Percentiles rank a stretch among this genome's conserved stretches.
Conservation (phyloP, 495 filamentous ascomycete genomes). For the Amorphotheca resinae region DNA sequence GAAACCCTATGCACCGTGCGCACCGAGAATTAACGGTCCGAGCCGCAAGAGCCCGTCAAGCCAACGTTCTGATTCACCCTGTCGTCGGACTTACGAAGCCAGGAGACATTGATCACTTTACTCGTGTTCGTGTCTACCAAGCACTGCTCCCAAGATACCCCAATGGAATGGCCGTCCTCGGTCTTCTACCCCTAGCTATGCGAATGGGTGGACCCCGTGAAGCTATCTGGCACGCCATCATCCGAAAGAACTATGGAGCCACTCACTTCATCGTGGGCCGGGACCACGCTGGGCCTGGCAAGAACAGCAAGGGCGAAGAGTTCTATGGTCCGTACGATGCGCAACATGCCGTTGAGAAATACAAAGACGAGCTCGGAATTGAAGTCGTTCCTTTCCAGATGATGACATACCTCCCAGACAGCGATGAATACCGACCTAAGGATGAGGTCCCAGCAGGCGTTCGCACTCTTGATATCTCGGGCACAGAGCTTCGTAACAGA, state of each 20-base stretch:
- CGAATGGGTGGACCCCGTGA: constrained; percentile 97
- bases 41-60: constrained; percentile 85
- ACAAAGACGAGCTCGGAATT: constrained; percentile 89
- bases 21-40: constrained; percentile 96
- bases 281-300: constrained; percentile 94
- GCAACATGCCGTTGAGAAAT: constrained; percentile 95
- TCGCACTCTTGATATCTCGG: constrained; percentile 92
- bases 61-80: constrained; percentile 97
- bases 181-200: constrained; percentile 92
- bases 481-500: constrained; percentile 84
- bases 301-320: constrained; percentile 90
- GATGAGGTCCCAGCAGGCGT: constrained; percentile 75
- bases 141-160: constrained; percentile 94
- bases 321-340: constrained; percentile 99
- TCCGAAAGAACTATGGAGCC: constrained; percentile 97
- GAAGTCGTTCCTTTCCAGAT: constrained; percentile 98
- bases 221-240: constrained; percentile 99
- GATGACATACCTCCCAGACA: constrained; percentile 97
- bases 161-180: constrained; percentile 97
- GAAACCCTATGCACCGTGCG: constrained; percentile 98
- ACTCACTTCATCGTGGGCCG: constrained; percentile 99
- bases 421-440: constrained; percentile 87
- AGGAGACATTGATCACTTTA: constrained; percentile 99
- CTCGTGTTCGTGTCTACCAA: constrained; percentile 95
- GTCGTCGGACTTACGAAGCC: constrained; percentile 98